Evolutionary conservation across 345 rosid genomes (phyloP).

Genomic region (Salix purpurea): DNA sequence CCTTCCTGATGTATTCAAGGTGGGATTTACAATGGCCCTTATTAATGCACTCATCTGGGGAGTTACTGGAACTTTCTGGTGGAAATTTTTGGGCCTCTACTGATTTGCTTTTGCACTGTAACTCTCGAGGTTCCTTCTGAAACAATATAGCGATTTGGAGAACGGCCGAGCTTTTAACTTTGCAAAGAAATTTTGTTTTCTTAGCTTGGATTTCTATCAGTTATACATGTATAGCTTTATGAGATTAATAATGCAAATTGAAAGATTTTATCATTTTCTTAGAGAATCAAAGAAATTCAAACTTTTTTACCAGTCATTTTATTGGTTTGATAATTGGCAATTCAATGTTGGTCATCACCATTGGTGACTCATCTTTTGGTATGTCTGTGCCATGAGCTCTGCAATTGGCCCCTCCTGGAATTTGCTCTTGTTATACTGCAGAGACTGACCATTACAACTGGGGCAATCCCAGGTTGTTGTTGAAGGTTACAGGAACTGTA

Average conservation of each 20-base stretch:
- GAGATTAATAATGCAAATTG: background rate
- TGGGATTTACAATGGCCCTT: slow-evolving; percentile 76
- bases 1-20: slow-evolving; percentile 78
- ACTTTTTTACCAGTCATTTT: background rate
- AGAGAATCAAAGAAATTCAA: background rate
- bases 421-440: background rate
- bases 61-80: slow-evolving; percentile 83
- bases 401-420: background rate
- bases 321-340: background rate
- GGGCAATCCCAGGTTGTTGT: background rate
- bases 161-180: background rate
- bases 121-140: background rate
- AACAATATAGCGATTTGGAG: background rate
- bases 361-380: background rate
- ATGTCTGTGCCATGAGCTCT: background rate
- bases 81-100: slow-evolving; percentile 95
- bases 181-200: background rate
- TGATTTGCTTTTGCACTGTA: slow-evolving; percentile 28
- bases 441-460: background rate
- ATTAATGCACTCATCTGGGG: slow-evolving; percentile 77
- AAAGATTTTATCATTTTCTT: background rate
- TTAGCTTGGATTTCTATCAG: background rate
- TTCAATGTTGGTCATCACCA: background rate
- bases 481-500: background rate
- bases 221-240: background rate